phyloP scores from a whole-genome alignment of 306 rosid genomes.

The Lathyrus sativus region DNA sequence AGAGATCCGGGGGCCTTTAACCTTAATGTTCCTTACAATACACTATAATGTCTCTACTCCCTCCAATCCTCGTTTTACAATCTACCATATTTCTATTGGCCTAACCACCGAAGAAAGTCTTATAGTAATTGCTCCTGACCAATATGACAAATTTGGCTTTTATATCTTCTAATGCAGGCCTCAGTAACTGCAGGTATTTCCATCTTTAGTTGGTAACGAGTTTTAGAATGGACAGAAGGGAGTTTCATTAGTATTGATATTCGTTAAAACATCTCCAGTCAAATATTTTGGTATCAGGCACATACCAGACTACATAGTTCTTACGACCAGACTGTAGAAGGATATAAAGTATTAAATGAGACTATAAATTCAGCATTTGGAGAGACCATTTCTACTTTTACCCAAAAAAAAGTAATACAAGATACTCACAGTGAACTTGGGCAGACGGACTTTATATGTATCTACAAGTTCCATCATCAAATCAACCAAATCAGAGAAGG shows the following conservation, averaged over 20 bases:
- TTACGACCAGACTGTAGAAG: conserved; percentile 10
- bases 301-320: conserved; percentile 10
- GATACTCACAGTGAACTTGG: conserved; percentile 92
- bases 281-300: conserved; percentile 9
- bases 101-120: conserved; percentile 6
- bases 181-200: conserved; percentile 7
- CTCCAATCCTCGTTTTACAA: neutral
- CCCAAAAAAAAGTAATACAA: conserved; percentile 22
- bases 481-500: conserved; percentile 95
- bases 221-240: conserved; percentile 8
- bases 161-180: conserved; percentile 13
- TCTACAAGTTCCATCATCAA: conserved; percentile 99
- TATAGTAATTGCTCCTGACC: neutral
- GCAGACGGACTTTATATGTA: conserved; percentile 87
- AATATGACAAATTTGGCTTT: neutral
- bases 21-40: neutral
- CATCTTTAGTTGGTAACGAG: conserved; percentile 4
- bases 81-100: conserved; percentile 4
- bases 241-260: conserved; percentile 27
- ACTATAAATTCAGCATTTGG: conserved; percentile 12
- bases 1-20: neutral
- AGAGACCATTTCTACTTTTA: neutral
- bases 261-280: conserved; percentile 3
- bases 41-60: neutral
- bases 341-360: conserved; percentile 14